phyloP scores from a whole-genome alignment of 768 basidiomycete genomes.

The Mycena polygramma region DNA sequence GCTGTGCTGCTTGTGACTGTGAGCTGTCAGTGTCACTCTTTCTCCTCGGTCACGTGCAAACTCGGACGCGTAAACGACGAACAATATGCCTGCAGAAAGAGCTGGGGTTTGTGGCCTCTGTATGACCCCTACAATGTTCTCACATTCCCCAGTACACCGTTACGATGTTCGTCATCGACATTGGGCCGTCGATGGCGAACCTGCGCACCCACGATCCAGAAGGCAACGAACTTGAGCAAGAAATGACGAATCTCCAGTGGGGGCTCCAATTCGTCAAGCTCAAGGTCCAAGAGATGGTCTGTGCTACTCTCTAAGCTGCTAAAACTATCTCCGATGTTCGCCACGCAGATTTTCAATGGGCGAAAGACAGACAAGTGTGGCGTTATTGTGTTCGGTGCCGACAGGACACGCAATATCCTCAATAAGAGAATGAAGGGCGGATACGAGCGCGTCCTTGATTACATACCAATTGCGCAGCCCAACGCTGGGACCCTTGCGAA shows the following conservation, averaged over 20 bases:
- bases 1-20: background rate
- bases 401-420: conserved; percentile 79
- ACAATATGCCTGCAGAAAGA: conserved; percentile 80
- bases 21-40: too few relatives aligned
- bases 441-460: conserved; percentile 81
- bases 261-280: conserved; percentile 89
- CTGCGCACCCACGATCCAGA: conserved; percentile 67
- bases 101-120: conserved; percentile 72
- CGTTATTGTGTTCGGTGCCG: conserved; percentile 89
- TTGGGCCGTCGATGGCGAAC: conserved; percentile 88
- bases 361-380: conserved; percentile 96
- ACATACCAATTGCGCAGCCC: conserved; percentile 76
- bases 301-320: conserved; percentile 22
- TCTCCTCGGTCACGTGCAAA: conserved; percentile 47
- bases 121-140: conserved; percentile 30
- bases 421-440: conserved; percentile 68
- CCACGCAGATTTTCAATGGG: conserved; percentile 83
- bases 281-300: conserved; percentile 92
- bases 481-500: conserved; percentile 76
- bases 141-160: conserved; percentile 74
- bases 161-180: conserved; percentile 91
- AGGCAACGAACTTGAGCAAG: conserved; percentile 62
- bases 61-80: conserved; percentile 46
- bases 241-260: conserved; percentile 87
- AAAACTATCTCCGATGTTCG: conserved; percentile 10